phyloP scores from a whole-genome alignment of 371 early-diverging fungal species.

The Apophysomyces trapeziformis region DNA sequence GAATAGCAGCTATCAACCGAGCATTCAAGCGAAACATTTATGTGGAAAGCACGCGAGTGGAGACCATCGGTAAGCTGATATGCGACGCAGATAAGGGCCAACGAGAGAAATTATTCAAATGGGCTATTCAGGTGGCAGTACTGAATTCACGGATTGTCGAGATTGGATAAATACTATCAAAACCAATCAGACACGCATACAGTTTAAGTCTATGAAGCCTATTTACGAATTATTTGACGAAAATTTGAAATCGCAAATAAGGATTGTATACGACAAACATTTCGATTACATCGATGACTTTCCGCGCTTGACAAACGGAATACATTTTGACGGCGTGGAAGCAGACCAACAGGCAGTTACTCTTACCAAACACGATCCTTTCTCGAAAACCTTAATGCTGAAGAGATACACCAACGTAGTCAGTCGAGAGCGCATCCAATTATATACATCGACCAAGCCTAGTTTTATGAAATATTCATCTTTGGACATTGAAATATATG shows the following conservation, averaged over 20 bases:
- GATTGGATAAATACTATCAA: constrained; percentile 2
- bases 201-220: neutral
- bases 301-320: neutral
- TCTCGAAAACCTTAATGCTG: neutral
- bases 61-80: neutral
- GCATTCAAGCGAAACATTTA: neutral
- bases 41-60: neutral
- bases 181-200: constrained; percentile 7
- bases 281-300: neutral
- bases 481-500: neutral
- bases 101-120: neutral
- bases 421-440: neutral
- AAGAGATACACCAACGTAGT: neutral
- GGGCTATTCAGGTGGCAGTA: neutral
- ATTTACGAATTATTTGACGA: neutral
- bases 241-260: neutral
- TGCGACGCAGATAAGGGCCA: neutral
- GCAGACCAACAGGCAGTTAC: neutral
- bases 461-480: neutral
- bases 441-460: neutral
- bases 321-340: neutral
- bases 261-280: neutral
- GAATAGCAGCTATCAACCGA: neutral
- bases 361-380: neutral
- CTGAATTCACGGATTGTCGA: neutral